These are phyloP conservation scores for Capronia americana DNA, from an alignment of 2,329 filamentous ascomycete species.

Conservation along the genomic window DNA sequence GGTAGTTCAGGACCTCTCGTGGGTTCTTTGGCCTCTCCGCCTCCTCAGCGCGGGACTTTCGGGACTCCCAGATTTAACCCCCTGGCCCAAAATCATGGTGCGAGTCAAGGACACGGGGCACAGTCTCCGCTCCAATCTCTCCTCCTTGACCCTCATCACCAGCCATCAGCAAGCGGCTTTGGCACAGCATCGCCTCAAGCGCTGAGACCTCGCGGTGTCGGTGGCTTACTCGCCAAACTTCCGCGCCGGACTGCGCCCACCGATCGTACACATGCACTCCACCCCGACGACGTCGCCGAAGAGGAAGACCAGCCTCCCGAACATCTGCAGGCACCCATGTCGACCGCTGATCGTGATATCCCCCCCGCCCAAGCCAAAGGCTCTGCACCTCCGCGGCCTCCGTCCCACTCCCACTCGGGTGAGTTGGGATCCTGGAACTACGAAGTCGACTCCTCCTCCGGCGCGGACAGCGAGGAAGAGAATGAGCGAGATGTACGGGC, in stretches of 20 bases:
- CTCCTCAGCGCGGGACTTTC: constrained; percentile 25
- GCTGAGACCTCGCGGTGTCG: constrained; percentile 21
- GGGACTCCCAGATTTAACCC: constrained; percentile 30
- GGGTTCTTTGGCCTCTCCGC: constrained; percentile 23
- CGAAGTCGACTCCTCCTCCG: constrained; percentile 41
- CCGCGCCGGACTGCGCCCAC: constrained; percentile 2
- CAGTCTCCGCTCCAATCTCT: constrained; percentile 49
- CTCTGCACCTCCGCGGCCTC: neutral
- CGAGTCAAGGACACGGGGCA: constrained; percentile 16
- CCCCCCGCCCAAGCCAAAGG: neutral
- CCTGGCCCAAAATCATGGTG: constrained; percentile 21
- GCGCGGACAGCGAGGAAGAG: constrained; percentile 54
- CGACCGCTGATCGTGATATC: neutral
- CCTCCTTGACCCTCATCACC: constrained; percentile 56
- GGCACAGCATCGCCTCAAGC: constrained; percentile 30
- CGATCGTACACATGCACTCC: constrained; percentile 16
- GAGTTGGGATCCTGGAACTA: constrained; percentile 51
- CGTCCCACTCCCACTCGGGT: constrained; percentile 11
- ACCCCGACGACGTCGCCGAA: constrained; percentile 29
- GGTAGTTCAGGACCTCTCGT: constrained; percentile 13
- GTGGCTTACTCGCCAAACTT: constrained; percentile 14
- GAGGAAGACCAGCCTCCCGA: constrained; percentile 19
- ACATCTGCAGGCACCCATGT: neutral
- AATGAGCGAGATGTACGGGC: constrained; percentile 50
- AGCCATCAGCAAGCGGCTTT: constrained; percentile 50